Evolutionary conservation across 1,284 basidiomycete species (phyloP).

Genomic region (Meripilus lineatus): DNA sequence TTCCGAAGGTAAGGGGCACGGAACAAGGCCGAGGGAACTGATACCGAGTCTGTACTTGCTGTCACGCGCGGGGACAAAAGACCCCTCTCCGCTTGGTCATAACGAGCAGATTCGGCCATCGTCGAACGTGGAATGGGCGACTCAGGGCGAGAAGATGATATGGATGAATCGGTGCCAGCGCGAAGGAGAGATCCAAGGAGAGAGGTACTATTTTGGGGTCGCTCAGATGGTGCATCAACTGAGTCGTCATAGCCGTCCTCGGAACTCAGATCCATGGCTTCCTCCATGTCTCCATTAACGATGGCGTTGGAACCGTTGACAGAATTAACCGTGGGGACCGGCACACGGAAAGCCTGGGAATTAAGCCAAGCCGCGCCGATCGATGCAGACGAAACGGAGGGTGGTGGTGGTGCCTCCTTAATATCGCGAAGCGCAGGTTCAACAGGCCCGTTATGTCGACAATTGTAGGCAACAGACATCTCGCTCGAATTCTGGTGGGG

Average conservation of each 20-base stretch:
- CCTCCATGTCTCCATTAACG: no score
- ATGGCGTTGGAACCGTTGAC: no score
- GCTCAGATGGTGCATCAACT: background rate
- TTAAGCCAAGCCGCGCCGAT: no score
- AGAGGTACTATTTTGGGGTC: background rate
- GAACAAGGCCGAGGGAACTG: background rate
- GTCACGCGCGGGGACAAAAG: no score
- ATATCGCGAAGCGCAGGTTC: background rate
- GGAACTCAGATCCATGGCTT: constrained; percentile 10
- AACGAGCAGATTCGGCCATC: background rate
- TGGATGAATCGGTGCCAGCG: background rate
- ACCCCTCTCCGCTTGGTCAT: no score
- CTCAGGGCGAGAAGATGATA: background rate
- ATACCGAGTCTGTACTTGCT: no score
- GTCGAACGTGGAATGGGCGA: background rate
- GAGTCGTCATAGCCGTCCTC: constrained; percentile 9
- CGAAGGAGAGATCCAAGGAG: background rate
- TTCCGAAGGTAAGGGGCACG: background rate
- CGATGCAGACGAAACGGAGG: background rate
- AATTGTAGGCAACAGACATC: background rate
- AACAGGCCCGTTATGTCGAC: no score
- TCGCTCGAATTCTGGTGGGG: background rate
- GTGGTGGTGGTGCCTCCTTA: background rate
- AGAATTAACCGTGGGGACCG: no score
- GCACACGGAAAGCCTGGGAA: no score